Base-by-base conservation (phyloP, 345 rosid species). In the Turnera subulata region DNA sequence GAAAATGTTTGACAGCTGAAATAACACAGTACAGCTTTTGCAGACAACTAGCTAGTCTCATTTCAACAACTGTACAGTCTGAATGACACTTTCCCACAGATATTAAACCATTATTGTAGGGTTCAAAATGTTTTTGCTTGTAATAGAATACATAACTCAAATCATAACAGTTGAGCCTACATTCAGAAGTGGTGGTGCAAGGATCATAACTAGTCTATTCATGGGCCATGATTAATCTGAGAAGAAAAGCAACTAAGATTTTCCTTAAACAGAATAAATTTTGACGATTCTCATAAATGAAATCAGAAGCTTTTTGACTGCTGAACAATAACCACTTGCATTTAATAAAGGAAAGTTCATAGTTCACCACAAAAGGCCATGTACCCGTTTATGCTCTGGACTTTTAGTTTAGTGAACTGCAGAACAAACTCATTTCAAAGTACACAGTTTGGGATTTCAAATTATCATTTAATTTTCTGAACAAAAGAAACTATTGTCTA, bases 1-100 rank as follows among this genome's bases (percentile, higher is more conserved):
- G 43, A 33, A 57, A 47, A 49, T 29, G 18, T 18, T 42, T 9
- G 50, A 65, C 43, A 50, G 35, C 49, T 55, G 4, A 52, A 45
- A 21, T 18, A 18, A 20, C 48, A 12, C 16, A 10, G n/a, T n/a
- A 20, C 47, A 59, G 58, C 29, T 22, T 51, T 9, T 42, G 13
- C 12, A 42, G 15, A 42, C 15, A 2, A 25, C 19, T 17, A 51
- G 39, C 33, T 2, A 1, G 40, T 18, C 21, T n/a, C 39, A 29
- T 32, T 42, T 16, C 45, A 42, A 29, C 4, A 29, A 3, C 8
- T 29, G 35, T 29, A 29, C 8, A 8, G 4, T 29, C 4, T 29
- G 8, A 3, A 29, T 29, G 35, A 4, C 35, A 29, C 4, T 3
- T 29, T 29, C 8, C 8, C 35, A 29, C 35, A 29, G 23, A 11